Evolutionary conservation across 1,284 basidiomycete genomes (phyloP).

Genomic region (Sanguinoderma infundibulare): DNA sequence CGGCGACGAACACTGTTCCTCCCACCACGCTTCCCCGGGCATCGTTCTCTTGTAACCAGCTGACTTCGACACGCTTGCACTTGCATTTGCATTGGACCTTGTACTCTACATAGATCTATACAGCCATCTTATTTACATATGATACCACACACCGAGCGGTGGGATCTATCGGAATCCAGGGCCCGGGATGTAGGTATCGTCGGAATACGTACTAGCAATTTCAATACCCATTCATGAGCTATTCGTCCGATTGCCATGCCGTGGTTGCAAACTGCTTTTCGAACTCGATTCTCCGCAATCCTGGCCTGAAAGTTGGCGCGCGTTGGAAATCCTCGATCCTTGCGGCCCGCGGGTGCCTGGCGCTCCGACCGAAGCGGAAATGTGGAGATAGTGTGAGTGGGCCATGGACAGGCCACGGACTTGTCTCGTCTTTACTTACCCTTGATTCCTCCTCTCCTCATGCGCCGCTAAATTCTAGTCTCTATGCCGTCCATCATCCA

Average conservation of each 20-base stretch:
- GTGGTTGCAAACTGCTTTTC: no score
- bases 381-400: neutral
- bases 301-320: no score
- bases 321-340: no score
- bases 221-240: neutral
- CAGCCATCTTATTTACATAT: conserved; percentile 24
- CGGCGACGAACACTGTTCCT: conserved; percentile 8
- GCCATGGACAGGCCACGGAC: neutral
- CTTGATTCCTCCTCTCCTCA: neutral
- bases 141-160: neutral
- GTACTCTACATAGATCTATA: conserved; percentile 30
- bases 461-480: neutral
- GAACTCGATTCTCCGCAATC: no score
- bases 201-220: conserved; percentile 36
- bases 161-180: neutral
- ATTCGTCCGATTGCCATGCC: neutral
- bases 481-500: neutral
- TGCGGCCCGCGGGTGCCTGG: no score
- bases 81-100: conserved; percentile 27
- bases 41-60: conserved; percentile 24
- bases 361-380: neutral
- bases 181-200: conserved; percentile 26
- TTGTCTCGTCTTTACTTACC: neutral
- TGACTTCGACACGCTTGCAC: conserved; percentile 23
- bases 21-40: conserved; percentile 23